These are phyloP conservation scores for Mycothermus thermophilus DNA, from an alignment of 495 filamentous ascomycete species.

Conservation along the genomic window DNA sequence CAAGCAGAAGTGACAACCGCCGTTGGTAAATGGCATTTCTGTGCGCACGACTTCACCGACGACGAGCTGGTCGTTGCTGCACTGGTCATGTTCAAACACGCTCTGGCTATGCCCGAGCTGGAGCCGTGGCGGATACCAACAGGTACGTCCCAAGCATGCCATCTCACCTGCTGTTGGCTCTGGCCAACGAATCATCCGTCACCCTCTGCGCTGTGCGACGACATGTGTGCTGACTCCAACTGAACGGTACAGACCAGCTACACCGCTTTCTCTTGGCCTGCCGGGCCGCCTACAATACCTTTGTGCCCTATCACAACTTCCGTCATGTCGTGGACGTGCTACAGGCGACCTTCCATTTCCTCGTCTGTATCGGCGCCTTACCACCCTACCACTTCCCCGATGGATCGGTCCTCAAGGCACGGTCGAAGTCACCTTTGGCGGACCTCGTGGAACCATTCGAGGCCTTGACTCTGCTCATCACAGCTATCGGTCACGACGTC, in stretches of 20 bases:
- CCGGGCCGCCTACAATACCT: slow-evolving; percentile 78
- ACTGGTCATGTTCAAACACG: slow-evolving; percentile 76
- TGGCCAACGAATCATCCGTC: too few relatives aligned
- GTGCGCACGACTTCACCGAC: slow-evolving; percentile 74
- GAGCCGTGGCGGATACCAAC: slow-evolving; percentile 63
- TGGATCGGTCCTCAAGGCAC: slow-evolving; percentile 7
- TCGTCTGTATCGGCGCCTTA: slow-evolving; percentile 67
- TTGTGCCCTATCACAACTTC: slow-evolving; percentile 98
- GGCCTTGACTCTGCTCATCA: slow-evolving; percentile 75
- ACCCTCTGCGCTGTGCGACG: too few relatives aligned
- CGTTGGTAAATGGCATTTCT: slow-evolving; percentile 75
- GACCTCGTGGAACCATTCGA: slow-evolving; percentile 68
- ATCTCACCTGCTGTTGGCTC: not conserved
- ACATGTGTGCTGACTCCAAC: slow-evolving; percentile 3
- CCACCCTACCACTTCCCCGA: slow-evolving; percentile 44
- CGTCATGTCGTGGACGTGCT: slow-evolving; percentile 92
- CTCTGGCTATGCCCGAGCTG: slow-evolving; percentile 66
- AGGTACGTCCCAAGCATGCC: slow-evolving; percentile 35
- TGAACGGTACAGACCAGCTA: slow-evolving; percentile 40
- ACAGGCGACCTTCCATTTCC: slow-evolving; percentile 83
- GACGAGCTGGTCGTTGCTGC: slow-evolving; percentile 76
- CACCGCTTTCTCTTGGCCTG: slow-evolving; percentile 70
- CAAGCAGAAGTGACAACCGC: slow-evolving; percentile 49
- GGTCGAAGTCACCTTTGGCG: slow-evolving; percentile 50
- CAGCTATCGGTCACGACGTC: slow-evolving; percentile 93